phyloP scores from a whole-genome alignment of 192 early-diverging fungal genomes.

The Podila epigama region DNA sequence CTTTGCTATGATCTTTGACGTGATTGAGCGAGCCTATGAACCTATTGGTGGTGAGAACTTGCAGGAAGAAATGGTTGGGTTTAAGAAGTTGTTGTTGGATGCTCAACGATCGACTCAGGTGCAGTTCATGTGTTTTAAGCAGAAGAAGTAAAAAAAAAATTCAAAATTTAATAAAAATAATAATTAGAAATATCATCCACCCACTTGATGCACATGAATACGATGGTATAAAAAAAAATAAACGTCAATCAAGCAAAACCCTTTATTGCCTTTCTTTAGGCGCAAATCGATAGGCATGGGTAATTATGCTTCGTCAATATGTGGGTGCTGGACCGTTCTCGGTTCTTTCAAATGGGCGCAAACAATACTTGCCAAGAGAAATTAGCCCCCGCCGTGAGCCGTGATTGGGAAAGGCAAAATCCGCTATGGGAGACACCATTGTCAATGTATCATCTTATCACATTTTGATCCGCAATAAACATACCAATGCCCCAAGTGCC shows the following conservation, averaged over 20 bases:
- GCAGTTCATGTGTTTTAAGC: slow-evolving; percentile 68
- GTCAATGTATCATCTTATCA: no score
- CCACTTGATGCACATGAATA: not conserved
- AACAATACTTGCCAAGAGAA: no score
- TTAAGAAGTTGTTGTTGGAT: slow-evolving; percentile 60
- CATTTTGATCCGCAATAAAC: no score
- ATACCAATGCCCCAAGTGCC: no score
- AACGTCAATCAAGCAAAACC: not conserved
- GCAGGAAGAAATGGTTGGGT: slow-evolving; percentile 58
- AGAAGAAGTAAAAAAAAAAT: slow-evolving; percentile 20
- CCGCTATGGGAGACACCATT: no score
- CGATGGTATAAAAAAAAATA: not conserved
- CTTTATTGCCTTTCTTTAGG: not conserved
- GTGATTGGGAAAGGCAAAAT: no score
- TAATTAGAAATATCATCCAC: no score
- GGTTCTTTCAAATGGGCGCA: no score
- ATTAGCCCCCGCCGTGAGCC: no score
- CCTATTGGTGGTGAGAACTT: slow-evolving; percentile 59
- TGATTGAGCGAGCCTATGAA: slow-evolving; percentile 71
- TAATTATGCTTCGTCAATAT: no score
- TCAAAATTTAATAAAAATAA: not conserved
- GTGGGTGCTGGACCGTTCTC: no score
- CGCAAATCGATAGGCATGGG: no score
- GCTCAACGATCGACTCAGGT: slow-evolving; percentile 59
- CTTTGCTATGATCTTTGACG: slow-evolving; percentile 78